These are phyloP conservation scores for Penstemon eatonii DNA, from an alignment of 257 asterid genomes.

Conservation along the genomic window DNA sequence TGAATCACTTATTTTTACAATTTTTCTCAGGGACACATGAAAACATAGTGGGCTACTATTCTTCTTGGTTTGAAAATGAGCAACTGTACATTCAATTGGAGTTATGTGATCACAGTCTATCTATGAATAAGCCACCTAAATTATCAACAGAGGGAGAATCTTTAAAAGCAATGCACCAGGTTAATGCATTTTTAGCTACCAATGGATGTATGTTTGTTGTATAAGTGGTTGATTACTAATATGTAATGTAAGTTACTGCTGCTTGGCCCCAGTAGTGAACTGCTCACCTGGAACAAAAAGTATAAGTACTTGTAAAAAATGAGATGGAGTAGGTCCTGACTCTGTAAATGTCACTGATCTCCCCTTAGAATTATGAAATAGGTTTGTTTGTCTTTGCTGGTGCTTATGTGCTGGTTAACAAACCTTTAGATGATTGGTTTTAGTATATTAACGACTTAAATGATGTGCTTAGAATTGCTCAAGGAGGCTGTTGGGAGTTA, in stretches of 20 bases:
- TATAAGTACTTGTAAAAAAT: too few species aligned
- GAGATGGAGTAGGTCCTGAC: conserved; percentile 1
- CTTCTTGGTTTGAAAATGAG: conserved; percentile 93
- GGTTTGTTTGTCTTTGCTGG: neutral
- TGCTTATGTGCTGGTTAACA: neutral
- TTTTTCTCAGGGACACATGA: conserved; percentile 72
- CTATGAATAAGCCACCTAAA: conserved; percentile 41
- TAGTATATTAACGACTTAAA: conserved; percentile 13
- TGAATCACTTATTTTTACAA: conserved; percentile 2
- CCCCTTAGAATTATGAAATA: neutral
- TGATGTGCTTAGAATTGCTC: conserved; percentile 11
- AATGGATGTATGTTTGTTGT: neutral
- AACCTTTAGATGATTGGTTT: neutral
- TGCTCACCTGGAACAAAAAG: neutral
- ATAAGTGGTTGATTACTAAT: neutral
- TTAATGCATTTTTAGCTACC: conserved; percentile 28
- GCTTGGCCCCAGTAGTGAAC: neutral
- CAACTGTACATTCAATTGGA: conserved; percentile 90
- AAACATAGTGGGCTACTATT: conserved; percentile 72
- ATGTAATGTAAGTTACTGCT: neutral
- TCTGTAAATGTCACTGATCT: neutral
- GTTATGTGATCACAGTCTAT: conserved; percentile 85
- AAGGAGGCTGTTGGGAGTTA: neutral
- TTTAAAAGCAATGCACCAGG: conserved; percentile 82
- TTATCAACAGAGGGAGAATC: conserved; percentile 61